Base-by-base conservation (phyloP, 2,329 filamentous ascomycete species). In the Trichoderma polysporum region DNA sequence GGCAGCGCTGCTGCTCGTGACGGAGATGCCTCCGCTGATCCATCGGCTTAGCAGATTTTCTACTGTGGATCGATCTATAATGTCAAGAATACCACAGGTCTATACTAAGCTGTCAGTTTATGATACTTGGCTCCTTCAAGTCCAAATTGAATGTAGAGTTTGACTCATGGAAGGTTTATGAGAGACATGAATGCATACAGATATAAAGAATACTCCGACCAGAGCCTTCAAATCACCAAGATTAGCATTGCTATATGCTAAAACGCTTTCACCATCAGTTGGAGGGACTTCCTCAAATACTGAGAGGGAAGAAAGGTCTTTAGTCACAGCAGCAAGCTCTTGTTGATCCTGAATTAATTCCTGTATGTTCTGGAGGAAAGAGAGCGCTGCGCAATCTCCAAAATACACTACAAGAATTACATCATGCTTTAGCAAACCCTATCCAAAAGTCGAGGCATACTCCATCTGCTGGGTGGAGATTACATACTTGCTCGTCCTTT, bases 371-470 rank as follows among this genome's bases (percentile, higher is more conserved):
- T 50, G 45, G 7, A 61, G 19, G 17, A 61, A 61, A 29, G 58
- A 61, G 9, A 61, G 57, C 39, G 57, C 45, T 29, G 31, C 58
- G 45, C 58, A 61, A 22, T 59, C 58, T 29, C 58, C 58, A 27
- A 37, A 25, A 13, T 61, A 61, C 58, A 61, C 45, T 61, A 61
- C 13, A 15, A 15, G 9, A 4, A 35, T 50, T 25, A 25, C 13
- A 50, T n/a, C n/a, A n/a, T n/a, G n/a, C n/a, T 31, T 58, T 45
- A 45, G 54, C 17, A n/a, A 45, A 1, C 9, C 15, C 5, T 7
- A 41, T 27, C 2, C 3, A 17, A 37, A 25, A n/a, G n/a, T n/a
- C n/a, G n/a, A n/a, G n/a, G 27, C 10, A 7, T 4, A n/a, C 19
- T 52, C 9, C 9, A 29, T 31, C 15, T 19, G 10, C 31, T 52